Evolutionary conservation across 805 yeast genomes (phyloP), one percentile per base, ranked within the genome.

Genomic region (Saturnispora diversa): DNA sequence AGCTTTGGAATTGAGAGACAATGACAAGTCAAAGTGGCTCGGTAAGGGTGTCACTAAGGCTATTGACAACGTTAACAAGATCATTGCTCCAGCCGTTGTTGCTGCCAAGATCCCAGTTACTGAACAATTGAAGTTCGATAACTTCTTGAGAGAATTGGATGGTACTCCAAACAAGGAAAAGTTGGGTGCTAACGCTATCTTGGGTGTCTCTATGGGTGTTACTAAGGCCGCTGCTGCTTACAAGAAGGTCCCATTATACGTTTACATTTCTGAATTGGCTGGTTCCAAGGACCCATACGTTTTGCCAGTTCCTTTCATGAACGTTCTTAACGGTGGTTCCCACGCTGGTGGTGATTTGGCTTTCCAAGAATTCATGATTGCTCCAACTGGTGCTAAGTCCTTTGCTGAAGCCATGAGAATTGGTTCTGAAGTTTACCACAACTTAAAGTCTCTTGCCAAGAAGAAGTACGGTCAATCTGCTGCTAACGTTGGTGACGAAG

Each of bases 401-500:
- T 92, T 90, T 81, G 64, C 94, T 52, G 97, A 90, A 73, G 97
- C 95, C 58, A 70, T 92, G 68, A 85, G 96, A 77, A 84, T 85
- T 53, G 97, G 97, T 67, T 68, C 95, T 49, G 98, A 90, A 77
- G 96, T 88, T 57, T 90, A 90, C 92, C 97, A 90, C 80, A 74
- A 76, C 72, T 80, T 90, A 69, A 92, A 92, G 77, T 69, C 88
- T 52, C 72, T 84, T 60, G 82, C 97, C 68, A 84, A 85, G 80
- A 81, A 85, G 80, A 75, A 72, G 68, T 92, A 90, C 82, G 98
- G 98, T 65, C 82, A 85, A 64, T 81, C 94, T 50, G 98, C 98
- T 61, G 97, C 96, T 73, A 90, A 90, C 75, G 98, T 90, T 65
- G 98, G 98, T 80, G 98, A 90, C 71, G 98, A 90, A 78, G 98